Evolutionary conservation across 148 eudicot species (phyloP), one percentile per base, ranked within the genome.

Genomic region (Amaranthus palmeri): DNA sequence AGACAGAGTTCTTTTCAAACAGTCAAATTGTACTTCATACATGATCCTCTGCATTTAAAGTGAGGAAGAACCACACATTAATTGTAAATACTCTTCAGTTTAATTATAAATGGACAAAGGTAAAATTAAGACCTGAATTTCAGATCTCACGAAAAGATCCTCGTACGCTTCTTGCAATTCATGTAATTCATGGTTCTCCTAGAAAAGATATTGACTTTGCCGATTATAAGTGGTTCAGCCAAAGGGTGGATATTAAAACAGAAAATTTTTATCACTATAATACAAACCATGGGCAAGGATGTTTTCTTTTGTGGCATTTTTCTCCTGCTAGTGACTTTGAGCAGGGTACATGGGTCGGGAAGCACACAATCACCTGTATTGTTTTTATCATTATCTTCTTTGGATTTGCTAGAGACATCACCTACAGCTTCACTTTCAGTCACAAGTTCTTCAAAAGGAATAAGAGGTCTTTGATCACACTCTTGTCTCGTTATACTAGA

Each of bases 371-470:
- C 85, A 63, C 82, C 86, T 48, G 56, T 51, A 44, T 56, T 62
- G 61, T 6, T 72, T 61, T 59, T 68, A 49, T 70, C 72, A 59
- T 47, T 54, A 62, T 74, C 75, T 61, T 83, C 75, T 50, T 79
- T 82, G 63, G 77, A 82, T 72, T 79, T 79, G 76, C 73, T 69
- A 55, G 75, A 59, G 54, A 62, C 70, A 69, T 43, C 64, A 36
- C 43, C 60, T 55, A 46, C 61, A 25, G 66, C 84, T 78, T 85
- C 73, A 81, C 66, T 72, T 77, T 55, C 90, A 70, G 77, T 67
- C 54, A 86, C 78, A 10, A 95, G 90, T 55, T 95, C 96, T 60
- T 92, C 92, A 83, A 91, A 95, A 70, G 92, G 88, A 79, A 95
- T 84, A 77, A 95, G 93, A 69, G 96, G 90, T 50, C 85, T 88